Percentiles rank a stretch among this genome's conserved stretches.
Conservation (phyloP, 768 basidiomycete species). For the Suillus bovinus region DNA sequence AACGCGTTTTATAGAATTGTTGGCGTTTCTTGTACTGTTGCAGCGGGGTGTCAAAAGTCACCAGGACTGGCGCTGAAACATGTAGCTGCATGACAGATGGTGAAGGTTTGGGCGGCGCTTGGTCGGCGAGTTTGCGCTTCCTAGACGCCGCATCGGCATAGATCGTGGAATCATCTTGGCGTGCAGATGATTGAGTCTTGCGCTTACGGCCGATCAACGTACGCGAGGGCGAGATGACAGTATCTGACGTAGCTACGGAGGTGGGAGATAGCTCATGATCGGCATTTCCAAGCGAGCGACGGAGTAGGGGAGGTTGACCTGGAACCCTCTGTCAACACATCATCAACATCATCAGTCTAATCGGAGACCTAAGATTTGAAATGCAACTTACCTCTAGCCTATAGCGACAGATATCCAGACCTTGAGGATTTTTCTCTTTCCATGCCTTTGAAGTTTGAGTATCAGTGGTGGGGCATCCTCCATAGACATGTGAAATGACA, state of each 20-base stretch:
- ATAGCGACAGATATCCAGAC: conserved; percentile 26
- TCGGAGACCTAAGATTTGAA: background rate
- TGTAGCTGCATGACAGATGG: background rate
- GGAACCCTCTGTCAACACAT: conserved; percentile 22
- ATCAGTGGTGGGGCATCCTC: background rate
- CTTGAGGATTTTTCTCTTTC: conserved; percentile 18
- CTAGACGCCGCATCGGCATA: background rate
- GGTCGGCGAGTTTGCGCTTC: background rate
- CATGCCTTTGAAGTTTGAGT: conserved; percentile 18
- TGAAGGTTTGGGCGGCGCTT: background rate
- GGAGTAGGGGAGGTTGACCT: conserved; percentile 24
- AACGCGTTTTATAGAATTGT: background rate
- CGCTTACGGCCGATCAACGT: background rate
- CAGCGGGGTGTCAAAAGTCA: background rate
- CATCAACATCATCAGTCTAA: background rate
- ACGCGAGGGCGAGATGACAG: background rate
- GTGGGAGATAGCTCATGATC: background rate
- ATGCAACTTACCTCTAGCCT: conserved; percentile 23
- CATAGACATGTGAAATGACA: background rate
- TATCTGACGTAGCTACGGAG: background rate
- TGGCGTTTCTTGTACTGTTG: background rate
- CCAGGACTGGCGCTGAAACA: background rate
- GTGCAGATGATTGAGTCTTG: background rate
- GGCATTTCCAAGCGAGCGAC: conserved; percentile 5
- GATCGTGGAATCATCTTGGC: background rate